A percentile compares a stretch with the other conserved stretches of the same genome.
Evolutionary conservation across 2,329 filamentous ascomycete species (phyloP).

Genomic region (Botryosphaeria agaves): DNA sequence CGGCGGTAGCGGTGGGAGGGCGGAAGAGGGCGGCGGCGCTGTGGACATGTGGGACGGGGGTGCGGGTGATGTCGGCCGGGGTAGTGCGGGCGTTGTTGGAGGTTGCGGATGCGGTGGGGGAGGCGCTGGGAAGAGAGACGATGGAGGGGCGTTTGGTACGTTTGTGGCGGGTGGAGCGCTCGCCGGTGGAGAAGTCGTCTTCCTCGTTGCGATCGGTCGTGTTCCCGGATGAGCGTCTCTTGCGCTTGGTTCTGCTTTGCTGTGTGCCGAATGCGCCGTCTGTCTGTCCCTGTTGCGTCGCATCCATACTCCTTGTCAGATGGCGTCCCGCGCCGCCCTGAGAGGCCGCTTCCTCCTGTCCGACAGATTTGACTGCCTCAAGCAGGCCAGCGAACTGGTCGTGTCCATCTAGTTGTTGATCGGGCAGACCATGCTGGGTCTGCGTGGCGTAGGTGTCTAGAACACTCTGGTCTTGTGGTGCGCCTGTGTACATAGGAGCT

Average conservation of each 20-base stretch:
- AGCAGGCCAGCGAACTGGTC: neutral
- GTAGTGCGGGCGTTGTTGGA: neutral
- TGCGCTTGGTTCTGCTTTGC: too few relatives aligned
- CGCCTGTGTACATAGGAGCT: too few relatives aligned
- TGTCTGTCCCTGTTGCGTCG: too few relatives aligned
- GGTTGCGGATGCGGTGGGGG: neutral
- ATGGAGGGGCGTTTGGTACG: neutral
- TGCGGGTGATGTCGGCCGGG: neutral
- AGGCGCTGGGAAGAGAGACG: neutral
- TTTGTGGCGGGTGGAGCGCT: neutral
- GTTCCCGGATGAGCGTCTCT: too few relatives aligned
- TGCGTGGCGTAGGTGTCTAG: too few relatives aligned
- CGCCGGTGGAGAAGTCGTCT: too few relatives aligned
- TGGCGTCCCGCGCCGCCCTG: neutral
- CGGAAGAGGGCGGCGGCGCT: slow-evolving; percentile 18
- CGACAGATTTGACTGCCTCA: neutral
- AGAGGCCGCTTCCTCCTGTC: neutral
- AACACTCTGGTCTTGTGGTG: too few relatives aligned
- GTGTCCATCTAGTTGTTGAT: neutral
- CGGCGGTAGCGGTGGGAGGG: slow-evolving; percentile 22
- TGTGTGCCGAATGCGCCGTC: too few relatives aligned
- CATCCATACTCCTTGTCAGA: too few relatives aligned
- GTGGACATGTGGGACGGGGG: neutral
- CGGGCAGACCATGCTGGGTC: too few relatives aligned
- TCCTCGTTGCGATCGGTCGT: too few relatives aligned